Base-by-base conservation (phyloP, 2,329 filamentous ascomycete species). In the Madurella fahalii region DNA sequence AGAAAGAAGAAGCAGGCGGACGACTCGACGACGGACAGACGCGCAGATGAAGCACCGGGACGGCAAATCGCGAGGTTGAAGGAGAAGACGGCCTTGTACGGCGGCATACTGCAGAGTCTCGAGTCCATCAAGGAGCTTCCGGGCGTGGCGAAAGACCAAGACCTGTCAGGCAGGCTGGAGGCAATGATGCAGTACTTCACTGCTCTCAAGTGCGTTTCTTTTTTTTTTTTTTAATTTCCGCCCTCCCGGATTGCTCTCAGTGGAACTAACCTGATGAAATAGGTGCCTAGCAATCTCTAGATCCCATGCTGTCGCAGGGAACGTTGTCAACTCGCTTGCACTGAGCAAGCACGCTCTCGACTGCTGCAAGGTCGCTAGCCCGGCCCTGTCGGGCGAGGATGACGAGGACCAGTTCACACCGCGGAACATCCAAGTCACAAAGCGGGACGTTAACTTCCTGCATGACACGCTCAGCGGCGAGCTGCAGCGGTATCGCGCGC, bases 101-200 rank as follows among this genome's bases (percentile, higher is more conserved):
- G 96, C 68, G 90, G 90, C 20, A 95, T 87, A 9, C 73, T 96
- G 20, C 90, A 96, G 71, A 96, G 90, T 70, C 77, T 99, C 56
- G 89, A 96, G 61, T 90, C 91, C 4, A 85, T 96, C 69, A 90
- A 88, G 64, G 90, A 96, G 57, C 79, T 99, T 13, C 88, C 91
- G 2, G 94, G 94, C 70, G 89, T 96, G 16, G 90, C 90, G 37
- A 87, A 90, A 41, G 94, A 99, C 65, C 80, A 84, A 40, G 77
- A 74, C 15, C 88, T 99, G 61, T 77, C 91, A 4, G 74, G 80
- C 44, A 90, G 94, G 68, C 76, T 99, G n/a, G 83, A 89, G 53
- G 84, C 84, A 34, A 93, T 90, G 62, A 79, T 82, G 37, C 78
- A 82, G 57, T 97, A 97, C 72, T 99, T 97, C 74, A 83, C 86